Percentiles rank a stretch among this genome's conserved stretches.
Conservation (phyloP, 2,329 filamentous ascomycete genomes). For the Fusarium dlaminii region DNA sequence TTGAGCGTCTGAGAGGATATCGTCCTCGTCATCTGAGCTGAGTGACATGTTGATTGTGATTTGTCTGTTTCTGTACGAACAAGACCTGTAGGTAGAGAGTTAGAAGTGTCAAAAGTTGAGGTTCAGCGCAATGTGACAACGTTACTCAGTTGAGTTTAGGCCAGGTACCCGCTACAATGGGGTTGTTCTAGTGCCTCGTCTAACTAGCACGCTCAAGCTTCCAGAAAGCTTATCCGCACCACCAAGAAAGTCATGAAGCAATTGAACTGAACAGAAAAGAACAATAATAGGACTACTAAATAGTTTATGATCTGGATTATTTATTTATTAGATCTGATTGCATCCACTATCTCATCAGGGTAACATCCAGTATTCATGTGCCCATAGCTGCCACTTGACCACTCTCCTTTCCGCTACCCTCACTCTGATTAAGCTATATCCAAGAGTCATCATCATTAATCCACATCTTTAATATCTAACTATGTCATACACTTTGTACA, state of each 20-base stretch:
- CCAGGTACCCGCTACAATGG: constrained; percentile 22
- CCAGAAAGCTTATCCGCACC: constrained; percentile 16
- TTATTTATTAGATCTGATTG: background rate
- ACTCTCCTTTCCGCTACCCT: background rate
- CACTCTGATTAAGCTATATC: background rate
- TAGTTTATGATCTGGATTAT: background rate
- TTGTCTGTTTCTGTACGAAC: background rate
- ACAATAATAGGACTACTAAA: background rate
- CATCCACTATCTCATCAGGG: background rate
- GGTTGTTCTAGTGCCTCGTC: constrained; percentile 12
- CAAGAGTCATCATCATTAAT: constrained; percentile 41
- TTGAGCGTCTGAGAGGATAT: constrained; percentile 49
- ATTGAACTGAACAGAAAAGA: background rate
- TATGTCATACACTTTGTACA: constrained; percentile 40
- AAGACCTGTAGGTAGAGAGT: no score
- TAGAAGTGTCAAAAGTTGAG: constrained; percentile 3
- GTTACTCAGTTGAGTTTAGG: constrained; percentile 17
- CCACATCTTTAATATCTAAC: constrained; percentile 33
- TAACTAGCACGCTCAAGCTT: background rate
- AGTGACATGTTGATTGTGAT: constrained; percentile 42
- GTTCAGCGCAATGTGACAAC: constrained; percentile 4
- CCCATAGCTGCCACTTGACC: background rate
- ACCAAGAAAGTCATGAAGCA: background rate
- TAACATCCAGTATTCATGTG: background rate
- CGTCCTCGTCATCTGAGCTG: constrained; percentile 51